Evolutionary conservation across 305 asterid genomes (phyloP).

Genomic region (Plantago lanceolata): DNA sequence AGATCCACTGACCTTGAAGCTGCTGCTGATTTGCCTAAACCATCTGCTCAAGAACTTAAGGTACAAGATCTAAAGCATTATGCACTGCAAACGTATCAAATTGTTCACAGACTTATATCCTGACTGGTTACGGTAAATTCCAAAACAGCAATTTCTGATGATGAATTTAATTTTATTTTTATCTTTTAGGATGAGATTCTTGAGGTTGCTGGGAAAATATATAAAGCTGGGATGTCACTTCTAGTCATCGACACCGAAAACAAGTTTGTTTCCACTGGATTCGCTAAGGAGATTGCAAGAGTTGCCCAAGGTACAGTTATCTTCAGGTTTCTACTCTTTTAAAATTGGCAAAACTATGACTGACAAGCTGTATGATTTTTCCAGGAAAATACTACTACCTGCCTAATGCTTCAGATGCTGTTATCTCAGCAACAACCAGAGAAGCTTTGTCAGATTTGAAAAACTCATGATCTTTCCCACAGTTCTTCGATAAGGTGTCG

Average conservation of each 20-base stretch:
- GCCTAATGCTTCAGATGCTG: conserved; percentile 98
- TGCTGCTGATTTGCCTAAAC: conserved; percentile 72
- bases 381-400: conserved; percentile 94
- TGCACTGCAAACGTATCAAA: background rate
- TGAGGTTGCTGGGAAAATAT: conserved; percentile 92
- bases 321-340: background rate
- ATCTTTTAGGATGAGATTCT: conserved; percentile 79
- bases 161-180: background rate
- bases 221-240: conserved; percentile 94
- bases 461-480: conserved; percentile 33
- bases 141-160: background rate
- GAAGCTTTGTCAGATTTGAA: conserved; percentile 82
- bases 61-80: conserved; percentile 27
- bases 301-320: conserved; percentile 76
- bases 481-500: background rate
- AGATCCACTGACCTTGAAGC: conserved; percentile 87
- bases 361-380: conserved; percentile 2
- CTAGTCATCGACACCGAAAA: conserved; percentile 96
- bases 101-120: background rate
- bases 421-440: conserved; percentile 86
- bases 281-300: conserved; percentile 94
- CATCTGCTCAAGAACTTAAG: conserved; percentile 85
- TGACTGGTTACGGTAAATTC: background rate
- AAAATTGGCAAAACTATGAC: background rate
- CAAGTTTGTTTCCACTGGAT: conserved; percentile 95